phyloP scores from a whole-genome alignment of 2,329 filamentous ascomycete genomes.

The Claviceps cyperi region DNA sequence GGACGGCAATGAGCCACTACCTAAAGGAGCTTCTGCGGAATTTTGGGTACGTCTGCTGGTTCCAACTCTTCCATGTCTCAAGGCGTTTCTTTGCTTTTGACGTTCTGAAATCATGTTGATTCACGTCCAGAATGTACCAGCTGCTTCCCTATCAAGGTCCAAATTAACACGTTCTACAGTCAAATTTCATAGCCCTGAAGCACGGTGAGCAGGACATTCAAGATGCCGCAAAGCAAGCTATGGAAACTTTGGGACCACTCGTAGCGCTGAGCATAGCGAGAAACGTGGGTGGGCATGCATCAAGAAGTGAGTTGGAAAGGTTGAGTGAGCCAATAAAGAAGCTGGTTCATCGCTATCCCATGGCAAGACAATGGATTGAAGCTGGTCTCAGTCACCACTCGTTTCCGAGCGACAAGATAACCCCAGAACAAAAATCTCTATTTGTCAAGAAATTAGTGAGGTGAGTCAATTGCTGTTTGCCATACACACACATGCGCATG shows the following conservation, averaged over 20 bases:
- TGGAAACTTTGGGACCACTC: constrained; percentile 45
- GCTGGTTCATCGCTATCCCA: constrained; percentile 40
- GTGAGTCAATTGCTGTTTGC: constrained; percentile 18
- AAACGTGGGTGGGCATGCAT: constrained; percentile 54
- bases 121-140: background rate
- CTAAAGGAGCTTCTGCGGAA: constrained; percentile 57
- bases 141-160: background rate
- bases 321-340: constrained; percentile 58
- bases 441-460: constrained; percentile 54
- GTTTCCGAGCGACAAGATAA: constrained; percentile 47
- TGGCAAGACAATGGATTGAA: constrained; percentile 48
- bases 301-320: constrained; percentile 58
- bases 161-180: constrained; percentile 20
- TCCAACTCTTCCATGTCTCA: no score
- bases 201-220: constrained; percentile 27
- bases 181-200: constrained; percentile 36
- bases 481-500: no score
- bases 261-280: constrained; percentile 45
- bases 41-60: constrained; percentile 49
- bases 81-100: no score
- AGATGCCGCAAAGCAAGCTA: constrained; percentile 31
- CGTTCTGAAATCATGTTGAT: background rate
- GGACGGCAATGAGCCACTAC: constrained; percentile 56
- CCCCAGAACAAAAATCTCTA: constrained; percentile 40
- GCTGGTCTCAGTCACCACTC: constrained; percentile 38